A percentile compares a stretch with the other conserved stretches of the same genome.
Conservation (phyloP, 495 filamentous ascomycete genomes). For the Aspergillus leporis region DNA sequence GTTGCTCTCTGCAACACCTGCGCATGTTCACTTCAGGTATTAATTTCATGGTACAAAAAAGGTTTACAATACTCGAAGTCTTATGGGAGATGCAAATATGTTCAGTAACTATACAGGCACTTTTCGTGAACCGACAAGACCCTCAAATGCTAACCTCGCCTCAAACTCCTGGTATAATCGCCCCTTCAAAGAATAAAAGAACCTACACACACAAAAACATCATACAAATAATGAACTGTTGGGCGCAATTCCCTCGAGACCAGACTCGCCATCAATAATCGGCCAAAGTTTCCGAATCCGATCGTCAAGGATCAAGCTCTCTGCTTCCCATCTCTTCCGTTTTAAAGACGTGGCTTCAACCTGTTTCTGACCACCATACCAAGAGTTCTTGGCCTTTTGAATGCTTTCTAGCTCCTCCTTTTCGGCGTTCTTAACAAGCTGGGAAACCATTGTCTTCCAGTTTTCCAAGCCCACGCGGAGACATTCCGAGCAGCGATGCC, state of each 20-base stretch:
- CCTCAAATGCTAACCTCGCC: neutral
- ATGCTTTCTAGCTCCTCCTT: constrained; percentile 38
- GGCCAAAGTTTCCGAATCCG: constrained; percentile 33
- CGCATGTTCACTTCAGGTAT: too few relatives aligned
- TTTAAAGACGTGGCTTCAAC: constrained; percentile 29
- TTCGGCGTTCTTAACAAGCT: constrained; percentile 54
- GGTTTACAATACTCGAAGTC: neutral
- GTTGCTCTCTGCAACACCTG: too few relatives aligned
- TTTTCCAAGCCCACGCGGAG: constrained; percentile 69
- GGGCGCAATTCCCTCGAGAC: constrained; percentile 32
- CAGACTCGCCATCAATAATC: constrained; percentile 34
- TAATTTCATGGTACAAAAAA: too few relatives aligned
- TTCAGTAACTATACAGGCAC: neutral
- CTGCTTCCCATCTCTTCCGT: constrained; percentile 42
- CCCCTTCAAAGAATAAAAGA: neutral
- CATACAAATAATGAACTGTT: constrained; percentile 39
- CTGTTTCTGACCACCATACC: constrained; percentile 49
- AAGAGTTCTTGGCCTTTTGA: constrained; percentile 40
- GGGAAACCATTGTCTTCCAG: constrained; percentile 69
- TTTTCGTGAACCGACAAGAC: neutral
- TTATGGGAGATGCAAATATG: neutral
- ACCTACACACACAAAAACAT: constrained; percentile 14
- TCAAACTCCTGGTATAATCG: constrained; percentile 3
- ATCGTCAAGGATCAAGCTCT: constrained; percentile 43
- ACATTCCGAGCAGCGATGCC: constrained; percentile 68